Base-by-base conservation (phyloP, 352 stramenopile genomes). In the Phytophthora ramorum region DNA sequence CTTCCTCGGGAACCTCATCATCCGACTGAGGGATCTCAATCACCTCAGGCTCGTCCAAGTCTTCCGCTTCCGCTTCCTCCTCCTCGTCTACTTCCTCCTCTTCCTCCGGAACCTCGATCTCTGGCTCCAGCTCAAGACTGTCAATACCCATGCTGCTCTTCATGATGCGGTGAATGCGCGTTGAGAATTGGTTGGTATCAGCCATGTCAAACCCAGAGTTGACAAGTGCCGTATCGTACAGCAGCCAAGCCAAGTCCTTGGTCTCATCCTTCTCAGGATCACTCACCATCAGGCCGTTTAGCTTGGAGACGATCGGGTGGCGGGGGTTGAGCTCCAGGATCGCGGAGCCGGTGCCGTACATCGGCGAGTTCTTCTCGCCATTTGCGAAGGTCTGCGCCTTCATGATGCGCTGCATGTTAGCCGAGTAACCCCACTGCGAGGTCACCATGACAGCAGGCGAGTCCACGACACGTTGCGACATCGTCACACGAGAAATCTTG, bases 341-440 rank as follows among this genome's bases (percentile, higher is more conserved):
- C 58, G 97, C 98, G 24, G 96, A 93, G 24, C 67, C 64, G 3
- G 63, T 58, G 8, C 89, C 83, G 19, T 74, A 69, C 67, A 76
- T 76, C 9, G 67, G 58, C 0, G 58, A 73, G 17, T 73, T 69
- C 50, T 72, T 62, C 4, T 87, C 74, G 7, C 87, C 84, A 63
- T 97, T 93, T 7, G 87, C 81, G 71, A 99, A 98, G 14, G 98
- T 98, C 83, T 99, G 98, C 22, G 97, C 85, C 74, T 98, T 95
- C 91, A 99, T 98, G 78, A 99, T 99, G 40, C 97, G 90, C 79
- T 99, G 97, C 98, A 99, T 99, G 80, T 99, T 99, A 14, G 98
- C 98, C 40, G 91, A 98, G 80, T 99, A 94, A 19, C 98, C 97
- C 83, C 96, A 99, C 73, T 99, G 91, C 5, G 91, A 96, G 8